Evolutionary conservation across 306 rosid species (phyloP).

Genomic region (Medicago ruthenica): DNA sequence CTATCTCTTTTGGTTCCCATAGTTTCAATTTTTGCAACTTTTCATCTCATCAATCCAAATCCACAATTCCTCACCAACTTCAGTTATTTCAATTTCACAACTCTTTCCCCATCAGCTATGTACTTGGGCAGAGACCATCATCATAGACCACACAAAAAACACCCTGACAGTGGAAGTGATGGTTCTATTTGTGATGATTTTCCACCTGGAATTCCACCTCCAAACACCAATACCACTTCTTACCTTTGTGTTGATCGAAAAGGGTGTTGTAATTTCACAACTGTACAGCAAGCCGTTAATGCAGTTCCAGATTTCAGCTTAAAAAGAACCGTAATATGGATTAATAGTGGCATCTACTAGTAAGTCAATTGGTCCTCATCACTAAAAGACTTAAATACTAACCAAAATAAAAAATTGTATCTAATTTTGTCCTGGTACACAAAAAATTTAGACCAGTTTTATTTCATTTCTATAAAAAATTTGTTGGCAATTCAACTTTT

Average conservation of each 20-base stretch:
- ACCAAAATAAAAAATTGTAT: neutral
- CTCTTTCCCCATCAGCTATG: conserved; percentile 40
- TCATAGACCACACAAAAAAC: conserved; percentile 52
- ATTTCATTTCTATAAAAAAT: neutral
- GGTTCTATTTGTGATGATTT: conserved; percentile 67
- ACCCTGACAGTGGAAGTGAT: conserved; percentile 31
- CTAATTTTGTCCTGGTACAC: neutral
- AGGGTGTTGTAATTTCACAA: conserved; percentile 90
- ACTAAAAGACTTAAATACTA: neutral
- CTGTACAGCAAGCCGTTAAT: conserved; percentile 80
- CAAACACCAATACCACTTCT: conserved; percentile 58
- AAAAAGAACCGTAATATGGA: conserved; percentile 74
- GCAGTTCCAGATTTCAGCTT: conserved; percentile 65
- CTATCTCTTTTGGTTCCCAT: conserved; percentile 54
- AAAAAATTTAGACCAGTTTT: neutral
- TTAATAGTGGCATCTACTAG: conserved; percentile 80
- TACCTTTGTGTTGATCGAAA: conserved; percentile 79
- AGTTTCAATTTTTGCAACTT: conserved; percentile 59
- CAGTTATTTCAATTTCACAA: conserved; percentile 28
- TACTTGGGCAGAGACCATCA: conserved; percentile 26
- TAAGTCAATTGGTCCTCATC: conserved; percentile 46
- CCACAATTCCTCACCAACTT: conserved; percentile 43
- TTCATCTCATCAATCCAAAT: conserved; percentile 47
- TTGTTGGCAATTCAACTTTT: neutral
- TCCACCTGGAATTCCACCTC: conserved; percentile 62